Evolutionary conservation across 306 rosid species (phyloP), one percentile per base, ranked within the genome.

Genomic region (Sicyos edulis): DNA sequence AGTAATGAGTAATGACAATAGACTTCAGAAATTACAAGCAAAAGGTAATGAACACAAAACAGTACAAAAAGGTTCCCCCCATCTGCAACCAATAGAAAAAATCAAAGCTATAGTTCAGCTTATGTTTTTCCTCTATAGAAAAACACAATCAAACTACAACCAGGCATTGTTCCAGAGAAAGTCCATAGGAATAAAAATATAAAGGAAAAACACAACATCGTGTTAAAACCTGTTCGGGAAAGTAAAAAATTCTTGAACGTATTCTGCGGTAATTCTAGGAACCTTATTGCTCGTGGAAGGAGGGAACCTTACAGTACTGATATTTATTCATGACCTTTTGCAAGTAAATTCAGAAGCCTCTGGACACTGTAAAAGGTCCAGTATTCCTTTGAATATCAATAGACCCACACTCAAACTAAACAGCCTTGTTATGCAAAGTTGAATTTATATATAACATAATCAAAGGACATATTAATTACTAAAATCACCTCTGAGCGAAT

Each of bases 401-500:
- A 13, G n/a, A 21, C 5, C 22, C n/a, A 68, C 40, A 3, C 13
- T 22, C 57, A 22, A 68, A 24, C 24, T 21, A 68, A 65, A 45
- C 4, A 26, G 40, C 22, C 10, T 49, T 24, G 10, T 17, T 49
- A 14, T 50, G 37, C 37, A 50, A 50, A 13, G 54, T 68, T 51
- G 4, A 49, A 24, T 24, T 15, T 51, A 5, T 50, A 15, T 50
- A 22, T 69, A 57, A 50, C 22, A 69, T 51, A 50, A 69, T 5
- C 4, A 17, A 50, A 29, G 32, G 16, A 9, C 71, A 74, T 20
- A 74, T 16, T 17, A 22, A 61, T 47, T 45, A 61, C 60, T 74
- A 8, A 32, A 19, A 9, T 58, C 83, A 95, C 97, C 97, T 89
- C 99, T 3, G 79, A n/a, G 15, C 99, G 92, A 68, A 85, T 70